Evolutionary conservation across 495 filamentous ascomycete species (phyloP).

Genomic region (Beverwykella pulmonaria): DNA sequence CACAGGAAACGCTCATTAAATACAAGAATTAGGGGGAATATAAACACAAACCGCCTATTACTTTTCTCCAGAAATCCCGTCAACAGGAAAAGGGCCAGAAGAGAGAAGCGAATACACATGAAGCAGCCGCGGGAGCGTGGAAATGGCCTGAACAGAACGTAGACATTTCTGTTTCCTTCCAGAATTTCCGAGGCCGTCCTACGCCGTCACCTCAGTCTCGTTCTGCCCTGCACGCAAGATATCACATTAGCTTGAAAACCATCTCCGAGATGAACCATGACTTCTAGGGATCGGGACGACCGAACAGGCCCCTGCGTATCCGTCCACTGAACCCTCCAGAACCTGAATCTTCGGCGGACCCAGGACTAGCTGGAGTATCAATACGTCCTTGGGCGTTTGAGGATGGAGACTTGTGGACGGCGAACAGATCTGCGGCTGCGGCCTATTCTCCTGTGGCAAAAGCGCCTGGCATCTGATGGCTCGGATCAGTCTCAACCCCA

Average conservation of each 20-base stretch:
- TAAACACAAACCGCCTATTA: not conserved
- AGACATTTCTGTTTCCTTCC: not conserved
- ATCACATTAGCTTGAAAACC: not conserved
- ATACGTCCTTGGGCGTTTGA: not conserved
- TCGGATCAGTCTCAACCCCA: not conserved
- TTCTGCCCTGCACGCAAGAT: not conserved
- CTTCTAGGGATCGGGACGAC: constrained; percentile 21
- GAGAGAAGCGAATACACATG: not conserved
- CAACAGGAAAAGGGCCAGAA: not conserved
- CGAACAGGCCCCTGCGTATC: constrained; percentile 35
- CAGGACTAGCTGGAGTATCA: not conserved
- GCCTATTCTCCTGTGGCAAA: constrained; percentile 27
- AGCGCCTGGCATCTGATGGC: constrained; percentile 25
- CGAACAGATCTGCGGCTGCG: constrained; percentile 27
- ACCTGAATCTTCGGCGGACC: not conserved
- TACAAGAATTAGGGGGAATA: not conserved
- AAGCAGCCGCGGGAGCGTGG: not conserved
- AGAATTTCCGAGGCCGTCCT: not conserved
- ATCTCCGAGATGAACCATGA: constrained; percentile 1
- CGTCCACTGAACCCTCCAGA: constrained; percentile 20
- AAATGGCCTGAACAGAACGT: not conserved
- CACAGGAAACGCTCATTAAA: not conserved
- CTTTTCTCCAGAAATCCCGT: not conserved
- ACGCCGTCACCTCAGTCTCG: constrained; percentile 1
- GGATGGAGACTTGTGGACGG: not conserved